A percentile compares a stretch with the other conserved stretches of the same genome.
These are phyloP conservation scores for Lasiosphaeriaceae sp. DNA, from an alignment of 495 filamentous ascomycete genomes.

Conservation along the genomic window DNA sequence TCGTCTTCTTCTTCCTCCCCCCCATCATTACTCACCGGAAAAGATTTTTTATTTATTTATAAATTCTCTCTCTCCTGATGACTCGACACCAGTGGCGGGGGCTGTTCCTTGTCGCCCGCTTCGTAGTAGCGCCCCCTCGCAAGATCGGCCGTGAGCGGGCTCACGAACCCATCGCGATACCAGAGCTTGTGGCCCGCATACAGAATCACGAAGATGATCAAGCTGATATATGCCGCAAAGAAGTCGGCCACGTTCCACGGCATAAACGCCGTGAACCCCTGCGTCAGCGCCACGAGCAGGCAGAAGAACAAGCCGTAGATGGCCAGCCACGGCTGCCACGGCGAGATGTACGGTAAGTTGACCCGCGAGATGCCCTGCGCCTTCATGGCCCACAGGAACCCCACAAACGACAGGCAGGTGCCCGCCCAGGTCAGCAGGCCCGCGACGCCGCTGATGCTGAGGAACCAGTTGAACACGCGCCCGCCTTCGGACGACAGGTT, in stretches of 20 bases:
- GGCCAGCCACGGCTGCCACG: constrained; percentile 56
- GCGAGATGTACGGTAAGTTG: constrained; percentile 53
- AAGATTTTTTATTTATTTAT: background rate
- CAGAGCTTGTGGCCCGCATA: constrained; percentile 56
- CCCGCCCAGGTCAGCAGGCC: constrained; percentile 66
- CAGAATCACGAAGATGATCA: constrained; percentile 58
- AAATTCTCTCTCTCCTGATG: background rate
- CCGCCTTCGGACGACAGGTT: constrained; percentile 47
- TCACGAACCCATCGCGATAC: constrained; percentile 18
- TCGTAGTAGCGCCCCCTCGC: constrained; percentile 18
- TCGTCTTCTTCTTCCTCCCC: too few relatives aligned
- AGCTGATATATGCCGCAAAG: constrained; percentile 58
- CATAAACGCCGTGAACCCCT: constrained; percentile 68
- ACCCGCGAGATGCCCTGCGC: constrained; percentile 52
- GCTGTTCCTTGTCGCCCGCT: constrained; percentile 2
- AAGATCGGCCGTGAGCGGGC: constrained; percentile 19
- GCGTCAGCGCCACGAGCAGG: constrained; percentile 60
- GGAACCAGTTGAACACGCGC: constrained; percentile 54
- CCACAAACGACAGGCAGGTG: constrained; percentile 56
- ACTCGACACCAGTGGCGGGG: background rate
- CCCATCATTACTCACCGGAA: too few relatives aligned
- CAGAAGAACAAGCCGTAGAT: constrained; percentile 62
- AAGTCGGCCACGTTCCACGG: constrained; percentile 55
- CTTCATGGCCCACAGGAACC: constrained; percentile 57
- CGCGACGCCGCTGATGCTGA: constrained; percentile 62